phyloP scores from a whole-genome alignment of 1,284 basidiomycete genomes.

The Ceratorhiza oryzae-sativae region DNA sequence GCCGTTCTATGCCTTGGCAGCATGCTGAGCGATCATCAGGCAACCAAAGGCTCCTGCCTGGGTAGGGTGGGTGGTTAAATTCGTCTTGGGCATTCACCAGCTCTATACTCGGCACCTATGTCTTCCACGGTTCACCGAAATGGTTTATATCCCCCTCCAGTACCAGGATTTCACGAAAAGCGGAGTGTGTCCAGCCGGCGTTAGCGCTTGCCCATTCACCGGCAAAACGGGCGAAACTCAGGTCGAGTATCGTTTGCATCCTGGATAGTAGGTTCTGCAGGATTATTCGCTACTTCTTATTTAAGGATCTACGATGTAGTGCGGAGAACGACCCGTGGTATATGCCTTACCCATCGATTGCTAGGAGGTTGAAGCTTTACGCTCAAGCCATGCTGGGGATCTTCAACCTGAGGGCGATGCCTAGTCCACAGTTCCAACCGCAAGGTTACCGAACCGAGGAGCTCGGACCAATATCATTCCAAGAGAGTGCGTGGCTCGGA shows the following conservation, averaged over 20 bases:
- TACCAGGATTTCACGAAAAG: neutral
- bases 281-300: neutral
- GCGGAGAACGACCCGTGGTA: slow-evolving; percentile 28
- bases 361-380: neutral
- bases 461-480: slow-evolving; percentile 5
- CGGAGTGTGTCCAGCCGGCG: slow-evolving; percentile 11
- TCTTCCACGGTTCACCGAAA: slow-evolving; percentile 3
- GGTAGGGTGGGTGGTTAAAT: neutral
- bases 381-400: neutral
- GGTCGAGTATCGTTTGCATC: slow-evolving; percentile 16
- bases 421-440: slow-evolving; percentile 8
- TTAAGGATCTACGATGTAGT: neutral
- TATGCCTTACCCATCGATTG: neutral
- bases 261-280: slow-evolving; percentile 1
- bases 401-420: slow-evolving; percentile 9
- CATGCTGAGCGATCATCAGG: neutral
- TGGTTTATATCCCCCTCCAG: neutral
- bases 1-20: neutral
- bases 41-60: slow-evolving; percentile 20
- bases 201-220: slow-evolving; percentile 15
- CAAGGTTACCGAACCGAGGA: slow-evolving; percentile 31
- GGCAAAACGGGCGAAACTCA: neutral
- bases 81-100: neutral
- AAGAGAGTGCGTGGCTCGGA: neutral
- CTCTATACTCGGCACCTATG: neutral